Evolutionary conservation across 2,329 filamentous ascomycete genomes (phyloP).

Genomic region (Fusarium pseudocircinatum): DNA sequence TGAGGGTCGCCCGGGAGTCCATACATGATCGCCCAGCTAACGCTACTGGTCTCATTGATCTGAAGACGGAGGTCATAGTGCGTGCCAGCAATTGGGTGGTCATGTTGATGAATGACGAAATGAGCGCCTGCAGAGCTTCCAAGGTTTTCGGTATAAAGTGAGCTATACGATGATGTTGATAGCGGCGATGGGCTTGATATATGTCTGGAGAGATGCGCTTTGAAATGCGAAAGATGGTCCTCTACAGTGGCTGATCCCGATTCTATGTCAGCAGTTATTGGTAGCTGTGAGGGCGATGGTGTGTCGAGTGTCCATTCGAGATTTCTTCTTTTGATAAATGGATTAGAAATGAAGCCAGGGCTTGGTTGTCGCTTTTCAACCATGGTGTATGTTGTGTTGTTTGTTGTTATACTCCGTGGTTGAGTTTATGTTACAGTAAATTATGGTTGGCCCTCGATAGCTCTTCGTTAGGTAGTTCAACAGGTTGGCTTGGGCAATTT

Average conservation of each 20-base stretch:
- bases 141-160: conserved; percentile 50
- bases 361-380: conserved; percentile 45
- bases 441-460: neutral
- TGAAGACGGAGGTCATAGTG: conserved; percentile 77
- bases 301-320: conserved; percentile 54
- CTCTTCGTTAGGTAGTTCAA: neutral
- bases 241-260: conserved; percentile 49
- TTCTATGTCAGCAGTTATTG: conserved; percentile 52
- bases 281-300: neutral
- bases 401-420: neutral
- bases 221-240: conserved; percentile 54
- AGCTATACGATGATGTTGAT: conserved; percentile 47
- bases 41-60: conserved; percentile 72
- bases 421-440: neutral
- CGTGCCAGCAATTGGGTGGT: conserved; percentile 73
- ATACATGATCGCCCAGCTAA: conserved; percentile 73
- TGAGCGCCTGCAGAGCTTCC: conserved; percentile 55
- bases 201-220: conserved; percentile 44
- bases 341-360: conserved; percentile 53
- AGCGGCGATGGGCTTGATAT: conserved; percentile 46
- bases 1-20: conserved; percentile 68
- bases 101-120: conserved; percentile 79
- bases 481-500: neutral
- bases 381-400: conserved; percentile 10
- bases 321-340: conserved; percentile 59